Conservation (phyloP, 2,329 filamentous ascomycete species). For the Alternaria arbusti region DNA sequence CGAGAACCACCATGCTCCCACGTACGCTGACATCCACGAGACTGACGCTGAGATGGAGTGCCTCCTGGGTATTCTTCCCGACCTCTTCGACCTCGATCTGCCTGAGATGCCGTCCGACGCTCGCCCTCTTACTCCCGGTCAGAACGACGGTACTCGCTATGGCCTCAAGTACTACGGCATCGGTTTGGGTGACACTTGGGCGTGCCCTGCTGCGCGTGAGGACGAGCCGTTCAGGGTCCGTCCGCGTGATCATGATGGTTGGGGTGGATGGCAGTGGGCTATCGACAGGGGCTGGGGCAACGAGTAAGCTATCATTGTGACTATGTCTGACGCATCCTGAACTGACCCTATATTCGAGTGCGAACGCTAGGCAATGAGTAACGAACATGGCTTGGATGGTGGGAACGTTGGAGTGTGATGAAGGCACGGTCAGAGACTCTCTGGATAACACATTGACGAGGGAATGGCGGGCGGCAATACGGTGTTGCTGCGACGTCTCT, state of each 20-base stretch:
- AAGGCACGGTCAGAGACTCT: not conserved
- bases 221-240: slow-evolving; percentile 17
- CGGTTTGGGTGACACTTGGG: slow-evolving; percentile 21
- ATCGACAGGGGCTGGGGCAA: slow-evolving; percentile 9
- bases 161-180: slow-evolving; percentile 22
- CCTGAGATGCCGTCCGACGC: slow-evolving; percentile 14
- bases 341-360: not conserved
- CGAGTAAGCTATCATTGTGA: not conserved
- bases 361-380: not conserved
- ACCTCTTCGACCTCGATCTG: slow-evolving; percentile 14
- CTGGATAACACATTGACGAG: not conserved
- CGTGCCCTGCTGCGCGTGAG: slow-evolving; percentile 2
- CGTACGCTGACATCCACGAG: slow-evolving; percentile 11
- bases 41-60: slow-evolving; percentile 18
- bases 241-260: slow-evolving; percentile 23
- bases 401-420: not conserved
- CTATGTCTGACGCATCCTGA: not conserved
- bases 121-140: slow-evolving; percentile 23
- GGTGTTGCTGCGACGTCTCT: not conserved
- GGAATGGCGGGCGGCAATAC: not conserved
- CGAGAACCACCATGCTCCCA: slow-evolving; percentile 7
- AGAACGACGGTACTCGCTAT: slow-evolving; percentile 24
- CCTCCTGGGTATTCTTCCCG: slow-evolving; percentile 6
- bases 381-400: not conserved
- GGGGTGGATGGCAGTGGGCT: slow-evolving; percentile 33